Evolutionary conservation across 805 yeast genomes (phyloP), one percentile per base, ranked within the genome.

Genomic region (Torulaspora indica): DNA sequence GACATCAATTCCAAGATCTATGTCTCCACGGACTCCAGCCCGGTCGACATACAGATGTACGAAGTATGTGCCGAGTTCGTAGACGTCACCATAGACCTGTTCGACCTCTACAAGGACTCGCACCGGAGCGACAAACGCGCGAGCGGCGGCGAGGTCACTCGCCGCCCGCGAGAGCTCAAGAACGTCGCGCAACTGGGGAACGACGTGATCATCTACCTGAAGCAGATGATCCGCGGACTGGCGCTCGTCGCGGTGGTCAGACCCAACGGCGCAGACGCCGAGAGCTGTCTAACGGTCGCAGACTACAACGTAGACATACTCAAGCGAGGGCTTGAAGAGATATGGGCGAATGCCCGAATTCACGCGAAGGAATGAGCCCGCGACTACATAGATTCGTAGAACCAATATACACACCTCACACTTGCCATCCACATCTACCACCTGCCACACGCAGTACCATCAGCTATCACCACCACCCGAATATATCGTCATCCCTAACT

Each of bases 41-140:
- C 98, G 0, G 96, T 91, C 31, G 98, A 91, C 66, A 84, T 88
- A 32, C 95, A 89, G 59, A 86, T 95, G 0, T 93, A 93, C 62
- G 97, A 93, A 63, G 95, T 91, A 1, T 93, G 98, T 65, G 95
- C 97, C 0, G 98, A 93, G 59, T 93, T 93, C 59, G 91, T 93
- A 36, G 98, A 93, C 63, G 93, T 91, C 12, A 82, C 96, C 3
- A 82, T 89, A 20, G 98, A 93, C 59, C 68, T 93, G 51, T 90
- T 87, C 55, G 85, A 84, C 40, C 63, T 85, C 35, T 83, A 85
- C 53, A 76, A 76, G 52, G 30, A 52, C 37, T 36, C 56, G 33
- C 45, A 45, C 35, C 30, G 45, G 43, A 33, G 36, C 25, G 41
- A 40, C n/a, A n/a, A n/a, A n/a, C n/a, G n/a, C n/a, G n/a, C n/a